These are phyloP conservation scores for Eleusine indica DNA, from an alignment of 176 grass and related monocot genomes.

Conservation along the genomic window DNA sequence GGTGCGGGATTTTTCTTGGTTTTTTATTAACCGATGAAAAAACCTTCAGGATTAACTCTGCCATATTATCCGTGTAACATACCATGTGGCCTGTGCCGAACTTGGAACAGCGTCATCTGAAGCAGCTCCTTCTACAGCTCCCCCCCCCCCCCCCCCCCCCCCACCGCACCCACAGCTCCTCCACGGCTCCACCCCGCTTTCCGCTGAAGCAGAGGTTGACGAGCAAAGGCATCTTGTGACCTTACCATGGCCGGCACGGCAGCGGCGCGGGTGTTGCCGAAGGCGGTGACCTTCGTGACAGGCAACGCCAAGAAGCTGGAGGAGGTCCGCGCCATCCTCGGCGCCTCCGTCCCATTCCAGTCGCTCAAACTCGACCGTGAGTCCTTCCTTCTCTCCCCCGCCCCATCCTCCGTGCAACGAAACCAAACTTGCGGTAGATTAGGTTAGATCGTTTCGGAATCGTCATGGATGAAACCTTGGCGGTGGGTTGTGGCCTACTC, in stretches of 20 bases:
- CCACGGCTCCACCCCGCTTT: neutral
- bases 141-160: too few relatives aligned
- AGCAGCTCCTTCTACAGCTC: too few relatives aligned
- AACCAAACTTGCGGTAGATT: neutral
- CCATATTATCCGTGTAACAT: too few relatives aligned
- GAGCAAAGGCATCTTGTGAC: neutral
- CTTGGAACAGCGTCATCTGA: too few relatives aligned
- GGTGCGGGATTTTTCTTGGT: too few relatives aligned
- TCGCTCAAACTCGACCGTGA: constrained; percentile 91
- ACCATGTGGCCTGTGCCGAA: too few relatives aligned
- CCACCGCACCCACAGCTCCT: neutral
- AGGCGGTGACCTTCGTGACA: constrained; percentile 93
- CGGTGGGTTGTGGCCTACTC: neutral
- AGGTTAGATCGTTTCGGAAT: neutral
- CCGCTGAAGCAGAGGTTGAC: neutral
- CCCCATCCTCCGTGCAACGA: neutral
- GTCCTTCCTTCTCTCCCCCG: neutral
- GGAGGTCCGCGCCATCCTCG: constrained; percentile 86
- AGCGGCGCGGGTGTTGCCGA: constrained; percentile 60
- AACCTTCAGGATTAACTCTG: too few relatives aligned
- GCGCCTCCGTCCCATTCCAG: constrained; percentile 85
- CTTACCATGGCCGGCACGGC: constrained; percentile 46
- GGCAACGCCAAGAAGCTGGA: constrained; percentile 99
- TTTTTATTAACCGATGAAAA: too few relatives aligned
- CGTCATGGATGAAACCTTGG: neutral